Evolutionary conservation across 805 yeast species (phyloP).

Genomic region (Myxozyma neotropica): DNA sequence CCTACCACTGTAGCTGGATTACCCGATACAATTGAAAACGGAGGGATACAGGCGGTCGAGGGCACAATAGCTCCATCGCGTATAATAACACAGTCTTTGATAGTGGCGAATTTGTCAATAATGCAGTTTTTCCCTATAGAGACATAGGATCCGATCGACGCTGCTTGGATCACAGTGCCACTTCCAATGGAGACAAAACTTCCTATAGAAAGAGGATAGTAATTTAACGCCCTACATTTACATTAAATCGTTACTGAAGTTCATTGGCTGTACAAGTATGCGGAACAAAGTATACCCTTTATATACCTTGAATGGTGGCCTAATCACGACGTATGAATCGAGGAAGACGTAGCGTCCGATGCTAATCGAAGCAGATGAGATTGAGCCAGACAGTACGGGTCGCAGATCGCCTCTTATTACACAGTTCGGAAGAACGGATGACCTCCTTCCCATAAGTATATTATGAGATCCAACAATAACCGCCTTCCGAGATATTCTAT

Average conservation of each 20-base stretch:
- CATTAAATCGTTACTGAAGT: neutral
- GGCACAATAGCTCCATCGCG: conserved; percentile 42
- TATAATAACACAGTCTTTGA: conserved; percentile 46
- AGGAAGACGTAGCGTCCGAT: conserved; percentile 44
- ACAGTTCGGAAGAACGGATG: conserved; percentile 41
- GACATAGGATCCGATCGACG: conserved; percentile 46
- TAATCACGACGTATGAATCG: conserved; percentile 34
- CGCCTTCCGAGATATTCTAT: conserved; percentile 43
- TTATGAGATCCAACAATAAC: conserved; percentile 43
- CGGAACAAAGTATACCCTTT: conserved; percentile 18
- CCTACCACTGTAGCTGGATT: conserved; percentile 36
- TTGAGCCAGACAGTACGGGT: neutral
- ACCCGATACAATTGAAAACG: conserved; percentile 40
- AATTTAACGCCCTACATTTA: conserved; percentile 21
- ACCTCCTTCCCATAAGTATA: conserved; percentile 45
- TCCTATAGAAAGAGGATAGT: conserved; percentile 46
- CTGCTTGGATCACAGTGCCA: conserved; percentile 42
- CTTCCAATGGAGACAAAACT: conserved; percentile 44
- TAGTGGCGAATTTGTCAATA: conserved; percentile 43
- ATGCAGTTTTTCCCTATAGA: conserved; percentile 42
- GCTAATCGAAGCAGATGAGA: conserved; percentile 34
- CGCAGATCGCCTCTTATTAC: conserved; percentile 43
- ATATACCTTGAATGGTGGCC: conserved; percentile 40
- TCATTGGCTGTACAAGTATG: neutral
- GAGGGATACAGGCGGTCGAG: conserved; percentile 43